Percentiles rank a stretch among this genome's conserved stretches.
Conservation (phyloP, 208 protist species). For the Strigomonas culicis region DNA sequence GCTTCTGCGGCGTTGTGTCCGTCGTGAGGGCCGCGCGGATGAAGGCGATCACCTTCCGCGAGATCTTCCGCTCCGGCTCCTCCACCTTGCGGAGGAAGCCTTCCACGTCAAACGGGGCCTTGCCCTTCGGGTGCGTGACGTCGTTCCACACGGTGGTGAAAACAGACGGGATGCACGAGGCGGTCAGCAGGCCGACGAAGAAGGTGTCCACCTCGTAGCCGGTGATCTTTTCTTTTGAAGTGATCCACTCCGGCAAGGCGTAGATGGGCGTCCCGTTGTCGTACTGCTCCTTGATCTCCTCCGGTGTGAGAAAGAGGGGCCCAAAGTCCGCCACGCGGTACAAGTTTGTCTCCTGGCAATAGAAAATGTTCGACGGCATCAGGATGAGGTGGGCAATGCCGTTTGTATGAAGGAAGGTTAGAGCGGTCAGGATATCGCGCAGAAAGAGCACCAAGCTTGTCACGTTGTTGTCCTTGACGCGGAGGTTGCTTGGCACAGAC, state of each 20-base stretch:
- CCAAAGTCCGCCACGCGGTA: slow-evolving; percentile 77
- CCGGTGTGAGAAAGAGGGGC: slow-evolving; percentile 51
- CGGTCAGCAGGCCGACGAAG: slow-evolving; percentile 69
- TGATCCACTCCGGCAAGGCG: slow-evolving; percentile 48
- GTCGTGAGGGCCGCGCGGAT: slow-evolving; percentile 40
- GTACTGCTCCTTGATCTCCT: slow-evolving; percentile 35
- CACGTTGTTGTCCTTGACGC: neutral
- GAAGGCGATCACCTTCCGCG: slow-evolving; percentile 41
- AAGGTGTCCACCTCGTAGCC: slow-evolving; percentile 53
- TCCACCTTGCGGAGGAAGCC: slow-evolving; percentile 27
- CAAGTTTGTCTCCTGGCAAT: slow-evolving; percentile 20
- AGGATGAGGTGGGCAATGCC: slow-evolving; percentile 53
- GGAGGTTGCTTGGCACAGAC: slow-evolving; percentile 20
- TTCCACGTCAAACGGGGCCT: slow-evolving; percentile 22
- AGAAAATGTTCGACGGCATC: slow-evolving; percentile 75
- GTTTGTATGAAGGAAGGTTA: slow-evolving; percentile 73
- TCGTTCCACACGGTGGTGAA: slow-evolving; percentile 40
- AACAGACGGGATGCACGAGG: slow-evolving; percentile 43
- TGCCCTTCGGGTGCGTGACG: slow-evolving; percentile 10
- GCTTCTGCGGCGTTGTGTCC: slow-evolving; percentile 22
- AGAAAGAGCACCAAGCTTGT: slow-evolving; percentile 37
- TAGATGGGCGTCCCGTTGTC: slow-evolving; percentile 32
- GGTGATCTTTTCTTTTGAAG: slow-evolving; percentile 14
- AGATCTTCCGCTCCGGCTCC: slow-evolving; percentile 14
- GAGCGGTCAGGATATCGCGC: slow-evolving; percentile 50